Conservation (phyloP, 371 early-diverging fungal genomes). For the Funneliformis caledonium region DNA sequence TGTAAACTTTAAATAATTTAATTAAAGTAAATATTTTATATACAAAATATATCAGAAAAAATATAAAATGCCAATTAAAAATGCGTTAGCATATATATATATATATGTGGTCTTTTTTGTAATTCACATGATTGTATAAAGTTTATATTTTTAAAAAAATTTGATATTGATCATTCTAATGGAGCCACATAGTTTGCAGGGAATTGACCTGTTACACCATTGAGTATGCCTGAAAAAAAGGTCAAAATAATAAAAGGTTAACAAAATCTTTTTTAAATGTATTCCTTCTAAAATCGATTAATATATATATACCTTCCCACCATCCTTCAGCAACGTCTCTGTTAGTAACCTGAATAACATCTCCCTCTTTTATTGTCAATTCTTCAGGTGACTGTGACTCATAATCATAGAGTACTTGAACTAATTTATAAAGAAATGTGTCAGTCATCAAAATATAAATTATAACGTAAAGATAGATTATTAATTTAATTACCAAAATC, state of each 20-base stretch:
- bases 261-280: no score
- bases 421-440: constrained; percentile 46
- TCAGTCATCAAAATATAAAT: neutral
- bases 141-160: no score
- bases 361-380: constrained; percentile 69
- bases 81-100: no score
- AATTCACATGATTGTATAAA: no score
- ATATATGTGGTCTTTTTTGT: no score
- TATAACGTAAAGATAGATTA: neutral
- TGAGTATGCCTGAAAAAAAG: neutral
- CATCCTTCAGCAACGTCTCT: constrained; percentile 70
- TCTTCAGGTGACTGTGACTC: constrained; percentile 77
- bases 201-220: constrained; percentile 12
- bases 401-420: constrained; percentile 78
- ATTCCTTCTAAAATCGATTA: no score
- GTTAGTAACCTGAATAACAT: constrained; percentile 64
- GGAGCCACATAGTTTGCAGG: constrained; percentile 14
- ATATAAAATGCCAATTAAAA: no score
- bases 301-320: constrained; percentile 64
- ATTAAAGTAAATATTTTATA: no score
- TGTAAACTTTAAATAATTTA: no score
- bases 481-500: constrained; percentile 14
- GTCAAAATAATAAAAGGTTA: neutral
- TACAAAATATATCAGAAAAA: no score
- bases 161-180: neutral